Evolutionary conservation across 768 basidiomycete genomes (phyloP), one percentile per base, ranked within the genome.

Genomic region (Tricholoma furcatifolium): DNA sequence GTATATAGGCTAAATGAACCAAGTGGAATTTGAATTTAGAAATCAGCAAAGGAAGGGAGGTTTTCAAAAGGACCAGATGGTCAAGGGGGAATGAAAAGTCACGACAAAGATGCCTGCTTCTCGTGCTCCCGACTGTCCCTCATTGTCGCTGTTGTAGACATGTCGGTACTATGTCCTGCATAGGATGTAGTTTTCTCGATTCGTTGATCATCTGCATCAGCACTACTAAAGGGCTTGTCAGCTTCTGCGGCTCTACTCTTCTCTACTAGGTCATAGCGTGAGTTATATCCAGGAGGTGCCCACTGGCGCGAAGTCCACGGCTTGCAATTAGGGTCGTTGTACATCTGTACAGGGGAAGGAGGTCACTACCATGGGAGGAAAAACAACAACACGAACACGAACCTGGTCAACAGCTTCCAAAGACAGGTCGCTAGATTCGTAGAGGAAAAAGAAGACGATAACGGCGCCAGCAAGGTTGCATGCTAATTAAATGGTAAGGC

Each of bases 361-460:
- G 35, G 17, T 32, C 35, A 31, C 17, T 42, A 35, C 52, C 31
- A 51, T 36, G 48, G 51, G 5, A 12, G 17, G 3, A 24, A n/a
- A 15, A 23, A 4, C 15, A n/a, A 1, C 4, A 50, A 54, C 8
- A 48, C 34, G 36, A 47, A n/a, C 15, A 67, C 74, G 50, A 60
- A 81, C 78, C 61, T 69, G 67, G 60, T 87, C 79, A 40, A 88
- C 83, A 54, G 67, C 74, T 69, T 91, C 88, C 15, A 91, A 74
- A 2, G 81, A 79, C 34, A 90, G 72, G 55, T 83, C 79, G 6
- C 82, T 78, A 7, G 81, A 81, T 64, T 90, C 88, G 71, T 90
- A 90, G 2, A 91, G 74, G 82, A 88, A 89, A 63, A 88, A 74
- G 65, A 72, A 88, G 17, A 87, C 85, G 53, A 87, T 69, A 41